These are phyloP conservation scores for Citrus hindsii DNA, from an alignment of 345 rosid genomes.

Conservation along the genomic window DNA sequence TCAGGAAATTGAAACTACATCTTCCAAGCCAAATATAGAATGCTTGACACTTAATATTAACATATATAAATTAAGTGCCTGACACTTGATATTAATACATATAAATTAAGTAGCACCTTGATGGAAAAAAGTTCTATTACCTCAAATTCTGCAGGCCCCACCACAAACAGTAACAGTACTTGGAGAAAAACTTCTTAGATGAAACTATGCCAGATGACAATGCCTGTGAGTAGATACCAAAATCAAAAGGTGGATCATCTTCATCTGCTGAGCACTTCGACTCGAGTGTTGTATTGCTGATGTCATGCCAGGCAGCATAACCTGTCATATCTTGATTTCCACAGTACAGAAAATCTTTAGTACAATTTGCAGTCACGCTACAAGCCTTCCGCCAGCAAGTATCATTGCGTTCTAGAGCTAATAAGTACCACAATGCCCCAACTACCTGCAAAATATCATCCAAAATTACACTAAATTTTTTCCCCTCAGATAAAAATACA, in stretches of 20 bases:
- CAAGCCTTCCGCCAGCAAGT: constrained; percentile 75
- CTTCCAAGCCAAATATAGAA: not conserved
- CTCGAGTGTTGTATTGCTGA: constrained; percentile 28
- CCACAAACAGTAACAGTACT: constrained; percentile 89
- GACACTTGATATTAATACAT: not conserved
- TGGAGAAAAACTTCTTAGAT: constrained; percentile 69
- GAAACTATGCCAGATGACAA: constrained; percentile 69
- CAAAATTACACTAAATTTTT: not conserved
- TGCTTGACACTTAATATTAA: not conserved
- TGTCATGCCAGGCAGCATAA: constrained; percentile 47
- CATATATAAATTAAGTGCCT: not conserved
- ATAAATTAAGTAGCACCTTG: not conserved
- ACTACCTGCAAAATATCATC: constrained; percentile 55
- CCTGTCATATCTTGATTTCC: constrained; percentile 50
- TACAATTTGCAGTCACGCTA: constrained; percentile 24
- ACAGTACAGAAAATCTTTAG: constrained; percentile 58
- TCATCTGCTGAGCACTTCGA: constrained; percentile 32
- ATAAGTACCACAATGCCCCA: constrained; percentile 91
- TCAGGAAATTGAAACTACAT: not conserved
- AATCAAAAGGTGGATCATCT: constrained; percentile 55
- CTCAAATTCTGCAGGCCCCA: constrained; percentile 99
- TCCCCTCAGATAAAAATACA: not conserved
- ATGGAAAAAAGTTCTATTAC: constrained; percentile 26
- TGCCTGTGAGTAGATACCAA: constrained; percentile 68
- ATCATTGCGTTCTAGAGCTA: constrained; percentile 80